A percentile compares a stretch with the other conserved stretches of the same genome.
These are phyloP conservation scores for Leptodontidium sp. DNA, from an alignment of 2,329 filamentous ascomycete species.

Conservation along the genomic window DNA sequence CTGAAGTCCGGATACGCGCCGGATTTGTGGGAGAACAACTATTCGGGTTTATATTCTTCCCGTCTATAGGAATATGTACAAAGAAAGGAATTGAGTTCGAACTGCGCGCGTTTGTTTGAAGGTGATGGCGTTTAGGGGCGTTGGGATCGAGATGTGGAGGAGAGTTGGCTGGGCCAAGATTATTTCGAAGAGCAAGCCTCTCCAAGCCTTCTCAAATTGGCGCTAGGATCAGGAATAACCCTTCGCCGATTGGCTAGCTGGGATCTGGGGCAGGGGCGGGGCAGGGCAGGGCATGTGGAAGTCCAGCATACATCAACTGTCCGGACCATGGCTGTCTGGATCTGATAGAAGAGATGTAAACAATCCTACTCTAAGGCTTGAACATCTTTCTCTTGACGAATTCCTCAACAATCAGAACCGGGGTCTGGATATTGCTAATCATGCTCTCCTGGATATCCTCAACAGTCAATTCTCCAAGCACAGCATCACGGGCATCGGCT, in stretches of 20 bases:
- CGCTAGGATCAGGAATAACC: slow-evolving; percentile 10
- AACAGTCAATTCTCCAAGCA: slow-evolving; percentile 42
- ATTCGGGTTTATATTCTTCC: slow-evolving; percentile 14
- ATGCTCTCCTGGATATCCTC: slow-evolving; percentile 46
- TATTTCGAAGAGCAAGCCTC: slow-evolving; percentile 15
- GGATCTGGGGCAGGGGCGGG: neutral
- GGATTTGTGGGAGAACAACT: neutral
- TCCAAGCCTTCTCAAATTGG: slow-evolving; percentile 4
- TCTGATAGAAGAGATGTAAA: slow-evolving; percentile 49
- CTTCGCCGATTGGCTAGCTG: neutral
- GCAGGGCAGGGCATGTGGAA: neutral
- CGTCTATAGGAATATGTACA: slow-evolving; percentile 28
- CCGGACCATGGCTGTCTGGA: slow-evolving; percentile 47
- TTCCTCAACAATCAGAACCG: slow-evolving; percentile 49
- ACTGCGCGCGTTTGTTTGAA: slow-evolving; percentile 10
- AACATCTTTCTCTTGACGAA: slow-evolving; percentile 46
- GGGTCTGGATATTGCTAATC: slow-evolving; percentile 49
- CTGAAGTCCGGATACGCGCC: slow-evolving; percentile 1
- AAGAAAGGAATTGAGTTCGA: neutral
- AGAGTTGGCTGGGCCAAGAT: neutral
- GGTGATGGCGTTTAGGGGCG: neutral
- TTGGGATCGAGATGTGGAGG: neutral
- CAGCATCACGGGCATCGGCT: slow-evolving; percentile 44
- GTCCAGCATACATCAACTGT: slow-evolving; percentile 49
- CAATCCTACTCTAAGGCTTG: slow-evolving; percentile 47